Evolutionary conservation across 768 basidiomycete species (phyloP).

Genomic region (Termitomyces sp.): DNA sequence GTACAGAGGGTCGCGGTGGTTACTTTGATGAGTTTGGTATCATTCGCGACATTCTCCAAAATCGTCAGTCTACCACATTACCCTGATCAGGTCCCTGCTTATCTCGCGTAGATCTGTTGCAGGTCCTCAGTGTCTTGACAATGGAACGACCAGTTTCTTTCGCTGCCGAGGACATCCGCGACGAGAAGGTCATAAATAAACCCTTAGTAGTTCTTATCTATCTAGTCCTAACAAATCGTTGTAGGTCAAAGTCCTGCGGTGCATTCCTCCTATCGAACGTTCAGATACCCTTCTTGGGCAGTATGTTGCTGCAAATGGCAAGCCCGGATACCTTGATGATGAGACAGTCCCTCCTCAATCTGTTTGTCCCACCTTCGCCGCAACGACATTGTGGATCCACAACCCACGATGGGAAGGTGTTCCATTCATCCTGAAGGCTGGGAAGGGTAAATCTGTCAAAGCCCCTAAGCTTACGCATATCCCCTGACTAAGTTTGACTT

Average conservation of each 20-base stretch:
- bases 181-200: constrained; percentile 75
- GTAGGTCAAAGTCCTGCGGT: constrained; percentile 93
- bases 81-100: constrained; percentile 13
- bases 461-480: neutral
- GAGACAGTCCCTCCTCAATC: constrained; percentile 91
- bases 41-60: constrained; percentile 95
- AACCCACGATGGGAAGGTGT: constrained; percentile 99
- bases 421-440: constrained; percentile 96
- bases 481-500: constrained; percentile 10
- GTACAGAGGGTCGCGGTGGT: constrained; percentile 99
- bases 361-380: constrained; percentile 91
- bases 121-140: constrained; percentile 90
- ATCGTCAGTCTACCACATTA: constrained; percentile 63
- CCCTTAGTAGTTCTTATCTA: constrained; percentile 1
- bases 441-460: constrained; percentile 65
- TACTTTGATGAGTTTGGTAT: constrained; percentile 99
- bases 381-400: constrained; percentile 85
- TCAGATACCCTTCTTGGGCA: constrained; percentile 89
- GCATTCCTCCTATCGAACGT: constrained; percentile 75
- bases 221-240: neutral
- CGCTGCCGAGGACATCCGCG: constrained; percentile 93
- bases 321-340: constrained; percentile 99
- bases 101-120: constrained; percentile 68
- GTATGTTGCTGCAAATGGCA: constrained; percentile 82
- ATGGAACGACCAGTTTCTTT: constrained; percentile 99